These are phyloP conservation scores for Didymosphaeria variabile DNA, from an alignment of 2,329 filamentous ascomycete species.

Conservation along the genomic window DNA sequence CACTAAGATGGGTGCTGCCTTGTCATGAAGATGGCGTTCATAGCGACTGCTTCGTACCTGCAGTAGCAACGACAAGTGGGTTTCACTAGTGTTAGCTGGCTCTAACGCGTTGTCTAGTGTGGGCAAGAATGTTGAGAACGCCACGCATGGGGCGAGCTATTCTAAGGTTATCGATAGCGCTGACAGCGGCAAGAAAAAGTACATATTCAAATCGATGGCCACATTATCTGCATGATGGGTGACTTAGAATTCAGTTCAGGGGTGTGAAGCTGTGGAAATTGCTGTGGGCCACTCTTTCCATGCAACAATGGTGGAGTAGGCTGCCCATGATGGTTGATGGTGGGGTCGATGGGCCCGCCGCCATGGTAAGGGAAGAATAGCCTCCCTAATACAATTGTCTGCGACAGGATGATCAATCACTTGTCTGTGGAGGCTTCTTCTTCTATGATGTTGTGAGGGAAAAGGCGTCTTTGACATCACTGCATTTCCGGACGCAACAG, in stretches of 20 bases:
- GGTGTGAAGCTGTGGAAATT: neutral
- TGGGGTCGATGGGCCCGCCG: neutral
- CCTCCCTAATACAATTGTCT: neutral
- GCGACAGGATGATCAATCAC: neutral
- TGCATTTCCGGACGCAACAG: neutral
- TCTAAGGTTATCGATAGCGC: neutral
- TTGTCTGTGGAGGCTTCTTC: neutral
- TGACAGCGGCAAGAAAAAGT: neutral
- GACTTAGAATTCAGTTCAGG: neutral
- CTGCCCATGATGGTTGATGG: too few species aligned
- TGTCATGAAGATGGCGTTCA: too few species aligned
- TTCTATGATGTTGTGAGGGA: neutral
- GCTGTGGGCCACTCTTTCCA: too few species aligned
- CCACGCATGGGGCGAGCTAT: neutral
- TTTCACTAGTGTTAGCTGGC: neutral
- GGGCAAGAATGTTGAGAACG: neutral
- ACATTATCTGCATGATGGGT: neutral
- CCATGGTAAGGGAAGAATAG: neutral
- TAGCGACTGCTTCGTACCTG: neutral
- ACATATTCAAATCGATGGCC: neutral
- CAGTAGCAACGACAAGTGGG: neutral
- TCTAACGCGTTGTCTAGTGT: neutral
- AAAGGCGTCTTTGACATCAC: neutral
- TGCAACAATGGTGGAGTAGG: too few species aligned
- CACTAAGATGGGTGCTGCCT: too few species aligned